phyloP scores from a whole-genome alignment of 140 eudicot species.

The Senecio squalidus region DNA sequence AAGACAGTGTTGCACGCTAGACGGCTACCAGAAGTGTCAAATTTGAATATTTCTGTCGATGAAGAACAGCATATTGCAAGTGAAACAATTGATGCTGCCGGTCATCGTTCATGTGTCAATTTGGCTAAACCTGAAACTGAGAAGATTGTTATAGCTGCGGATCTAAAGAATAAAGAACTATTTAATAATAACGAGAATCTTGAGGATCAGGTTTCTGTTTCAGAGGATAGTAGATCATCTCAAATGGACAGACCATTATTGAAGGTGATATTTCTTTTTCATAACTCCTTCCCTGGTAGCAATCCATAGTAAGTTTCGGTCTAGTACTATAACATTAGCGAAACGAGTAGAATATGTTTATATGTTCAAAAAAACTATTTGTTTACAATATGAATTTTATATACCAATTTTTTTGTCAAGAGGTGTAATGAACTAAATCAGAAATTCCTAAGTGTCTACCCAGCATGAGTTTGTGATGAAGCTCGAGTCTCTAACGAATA shows the following conservation, averaged over 20 bases:
- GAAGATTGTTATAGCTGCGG: slow-evolving; percentile 12
- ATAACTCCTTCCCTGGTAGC: neutral
- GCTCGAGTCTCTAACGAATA: too few relatives aligned
- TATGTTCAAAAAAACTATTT: too few relatives aligned
- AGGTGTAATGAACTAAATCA: too few relatives aligned
- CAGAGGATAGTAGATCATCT: slow-evolving; percentile 36
- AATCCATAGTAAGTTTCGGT: too few relatives aligned
- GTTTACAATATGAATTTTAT: too few relatives aligned
- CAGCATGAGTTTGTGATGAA: too few relatives aligned
- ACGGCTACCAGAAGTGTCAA: neutral
- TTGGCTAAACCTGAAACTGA: slow-evolving; percentile 5
- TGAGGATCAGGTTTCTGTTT: slow-evolving; percentile 38
- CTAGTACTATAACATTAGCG: too few relatives aligned
- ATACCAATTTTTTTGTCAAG: too few relatives aligned
- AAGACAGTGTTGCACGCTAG: slow-evolving; percentile 1
- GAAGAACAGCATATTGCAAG: slow-evolving; percentile 19
- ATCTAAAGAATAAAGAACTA: slow-evolving; percentile 19
- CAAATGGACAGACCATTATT: slow-evolving; percentile 38
- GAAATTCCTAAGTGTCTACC: too few relatives aligned
- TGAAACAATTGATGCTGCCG: slow-evolving; percentile 10
- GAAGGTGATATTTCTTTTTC: slow-evolving; percentile 38
- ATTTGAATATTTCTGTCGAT: slow-evolving; percentile 12
- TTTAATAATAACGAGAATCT: slow-evolving; percentile 19
- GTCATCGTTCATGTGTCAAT: slow-evolving; percentile 3
- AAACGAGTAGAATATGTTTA: too few relatives aligned